These are phyloP conservation scores for Scedosporium apiospermum DNA, from an alignment of 2,329 filamentous ascomycete genomes.

Conservation along the genomic window DNA sequence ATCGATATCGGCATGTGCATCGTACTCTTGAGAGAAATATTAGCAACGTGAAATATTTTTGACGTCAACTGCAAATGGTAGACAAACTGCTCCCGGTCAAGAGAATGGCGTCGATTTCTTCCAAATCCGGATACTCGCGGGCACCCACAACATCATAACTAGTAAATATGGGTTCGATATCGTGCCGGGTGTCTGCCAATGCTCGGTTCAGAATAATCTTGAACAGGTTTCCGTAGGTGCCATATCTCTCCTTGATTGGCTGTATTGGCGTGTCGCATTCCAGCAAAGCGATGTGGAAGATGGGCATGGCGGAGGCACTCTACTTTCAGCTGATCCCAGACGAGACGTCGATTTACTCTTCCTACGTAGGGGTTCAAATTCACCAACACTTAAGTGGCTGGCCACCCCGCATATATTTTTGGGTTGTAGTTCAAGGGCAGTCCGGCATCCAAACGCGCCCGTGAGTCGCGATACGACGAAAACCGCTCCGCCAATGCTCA, in stretches of 20 bases:
- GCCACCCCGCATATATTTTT: too few species aligned
- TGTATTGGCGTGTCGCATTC: constrained; percentile 23
- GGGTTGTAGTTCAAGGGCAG: too few species aligned
- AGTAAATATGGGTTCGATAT: constrained; percentile 15
- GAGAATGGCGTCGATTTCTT: constrained; percentile 20
- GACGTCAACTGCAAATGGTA: neutral
- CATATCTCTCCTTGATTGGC: constrained; percentile 15
- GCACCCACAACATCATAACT: constrained; percentile 21
- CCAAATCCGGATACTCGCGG: constrained; percentile 16
- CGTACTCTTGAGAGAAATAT: constrained; percentile 20
- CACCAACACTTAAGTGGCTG: too few species aligned
- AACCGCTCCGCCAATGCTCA: too few species aligned
- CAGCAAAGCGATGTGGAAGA: constrained; percentile 16
- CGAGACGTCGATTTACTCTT: neutral
- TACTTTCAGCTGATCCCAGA: neutral
- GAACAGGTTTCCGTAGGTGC: constrained; percentile 22
- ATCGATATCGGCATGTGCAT: constrained; percentile 29
- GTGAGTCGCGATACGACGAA: too few species aligned
- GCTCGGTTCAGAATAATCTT: constrained; percentile 17
- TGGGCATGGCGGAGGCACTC: constrained; percentile 9
- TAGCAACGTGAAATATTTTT: neutral
- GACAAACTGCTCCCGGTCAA: constrained; percentile 23
- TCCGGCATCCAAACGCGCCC: too few species aligned
- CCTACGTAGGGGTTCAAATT: too few species aligned
- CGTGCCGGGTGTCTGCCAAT: constrained; percentile 11